Base-by-base conservation (phyloP, 2,329 filamentous ascomycete species). In the Parascedosporium putredinis region DNA sequence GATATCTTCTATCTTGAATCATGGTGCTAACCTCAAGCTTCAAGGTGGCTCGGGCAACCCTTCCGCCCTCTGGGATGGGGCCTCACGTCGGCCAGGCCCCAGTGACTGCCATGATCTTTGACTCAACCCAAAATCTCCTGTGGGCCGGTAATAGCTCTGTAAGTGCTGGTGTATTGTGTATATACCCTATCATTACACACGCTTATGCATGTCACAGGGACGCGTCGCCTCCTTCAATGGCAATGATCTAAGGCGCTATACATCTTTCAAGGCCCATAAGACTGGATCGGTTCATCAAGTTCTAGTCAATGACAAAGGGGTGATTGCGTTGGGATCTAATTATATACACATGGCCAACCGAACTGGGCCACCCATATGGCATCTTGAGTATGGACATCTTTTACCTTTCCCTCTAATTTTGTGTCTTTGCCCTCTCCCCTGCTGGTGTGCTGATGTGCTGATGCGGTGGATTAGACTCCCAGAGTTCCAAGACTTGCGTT, bases 81-180 rank as follows among this genome's bases (percentile, higher is more conserved):
- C 70, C 77, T 77, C 56, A 71, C 85, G 60, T 77, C 83, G 40
- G 85, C 85, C 20, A 80, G 81, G 51, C 47, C n/a, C 25, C 38
- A 10, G 81, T 88, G 57, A 84, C 86, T 42, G 84, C 88, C 2
- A 78, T 96, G 65, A 84, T 86, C 45, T 98, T 98, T 67, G 93
- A 98, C 65, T 85, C 84, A 51, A 75, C 77, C 34, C 86, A 95
- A 64, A 93, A 98, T 65, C 76, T 98, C 31, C 69, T 98, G 49
- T 98, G 94, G 93, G 81, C 83, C 3, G 94, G 90, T 44, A 95
- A 93, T 65, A 87, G 93, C 70, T 88, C 83, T 74, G 88, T 93
- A 34, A 45, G 47, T 73, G 72, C 79, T 59, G 20, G 53, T 57
- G 20, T 2, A 33, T 23, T 9, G 10, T 33, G 12, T 27, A 4